These are phyloP conservation scores for Penicillium sp. DNA, from an alignment of 2,329 filamentous ascomycete species.

Conservation along the genomic window DNA sequence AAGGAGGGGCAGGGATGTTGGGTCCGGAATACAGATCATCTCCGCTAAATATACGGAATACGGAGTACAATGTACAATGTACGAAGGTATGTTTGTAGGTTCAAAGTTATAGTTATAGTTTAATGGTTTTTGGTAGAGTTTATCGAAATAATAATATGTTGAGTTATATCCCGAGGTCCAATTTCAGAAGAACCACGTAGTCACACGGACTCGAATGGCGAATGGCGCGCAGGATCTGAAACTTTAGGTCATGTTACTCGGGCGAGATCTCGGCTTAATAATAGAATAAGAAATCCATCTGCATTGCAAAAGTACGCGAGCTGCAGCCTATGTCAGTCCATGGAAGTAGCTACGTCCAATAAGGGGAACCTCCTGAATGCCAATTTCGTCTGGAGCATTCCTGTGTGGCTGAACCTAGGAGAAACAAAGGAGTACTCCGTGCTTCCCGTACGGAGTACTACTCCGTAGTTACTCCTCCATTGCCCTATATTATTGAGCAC, in stretches of 20 bases:
- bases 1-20: constrained; percentile 24
- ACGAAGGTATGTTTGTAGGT: not conserved
- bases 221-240: constrained; percentile 6
- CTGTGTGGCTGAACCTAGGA: not conserved
- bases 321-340: constrained; percentile 3
- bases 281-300: not conserved
- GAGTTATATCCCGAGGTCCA: not conserved
- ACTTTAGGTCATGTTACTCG: constrained; percentile 3
- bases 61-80: too few species aligned
- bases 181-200: not conserved
- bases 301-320: not conserved
- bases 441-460: not conserved
- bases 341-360: constrained; percentile 13
- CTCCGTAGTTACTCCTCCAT: not conserved
- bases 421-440: not conserved
- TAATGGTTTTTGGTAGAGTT: not conserved
- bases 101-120: not conserved
- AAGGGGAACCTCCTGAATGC: constrained; percentile 10
- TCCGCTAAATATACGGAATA: not conserved
- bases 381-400: constrained; percentile 9
- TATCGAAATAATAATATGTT: not conserved
- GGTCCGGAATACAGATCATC: constrained; percentile 13
- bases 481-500: not conserved
- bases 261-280: constrained; percentile 5
- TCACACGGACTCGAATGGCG: constrained; percentile 1